Evolutionary conservation across 139 green algal genomes (phyloP).

Genomic region (Penium margaritaceum): DNA sequence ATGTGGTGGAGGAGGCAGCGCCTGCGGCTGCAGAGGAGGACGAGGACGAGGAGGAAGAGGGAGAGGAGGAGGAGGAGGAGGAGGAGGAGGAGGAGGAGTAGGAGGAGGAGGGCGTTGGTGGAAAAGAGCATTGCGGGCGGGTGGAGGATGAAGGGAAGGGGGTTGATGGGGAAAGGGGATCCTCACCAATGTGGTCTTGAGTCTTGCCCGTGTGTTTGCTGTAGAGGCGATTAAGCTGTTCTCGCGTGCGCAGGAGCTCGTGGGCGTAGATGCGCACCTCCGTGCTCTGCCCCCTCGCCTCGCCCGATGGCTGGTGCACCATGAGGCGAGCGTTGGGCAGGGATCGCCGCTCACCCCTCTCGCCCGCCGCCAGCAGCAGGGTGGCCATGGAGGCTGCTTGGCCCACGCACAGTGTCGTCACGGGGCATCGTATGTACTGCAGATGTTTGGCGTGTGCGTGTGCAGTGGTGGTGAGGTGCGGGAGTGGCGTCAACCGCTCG

Average conservation of each 20-base stretch:
- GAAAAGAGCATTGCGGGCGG: too few relatives aligned
- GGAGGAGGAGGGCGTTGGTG: too few relatives aligned
- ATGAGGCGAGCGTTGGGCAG: slow-evolving; percentile 90
- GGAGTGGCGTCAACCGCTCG: background rate
- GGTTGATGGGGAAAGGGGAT: too few relatives aligned
- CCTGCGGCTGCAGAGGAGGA: too few relatives aligned
- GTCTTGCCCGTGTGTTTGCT: slow-evolving; percentile 68
- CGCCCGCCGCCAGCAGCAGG: slow-evolving; percentile 67
- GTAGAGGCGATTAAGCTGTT: slow-evolving; percentile 72
- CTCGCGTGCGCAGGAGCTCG: slow-evolving; percentile 79
- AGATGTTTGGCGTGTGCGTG: too few relatives aligned
- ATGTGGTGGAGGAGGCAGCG: too few relatives aligned
- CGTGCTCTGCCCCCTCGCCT: slow-evolving; percentile 70
- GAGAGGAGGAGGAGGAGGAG: too few relatives aligned
- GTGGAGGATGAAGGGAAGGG: too few relatives aligned
- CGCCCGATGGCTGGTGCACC: slow-evolving; percentile 77
- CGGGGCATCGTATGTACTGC: slow-evolving; percentile 81
- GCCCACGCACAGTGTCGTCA: slow-evolving; percentile 84
- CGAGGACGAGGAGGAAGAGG: too few relatives aligned
- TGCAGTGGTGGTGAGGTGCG: background rate
- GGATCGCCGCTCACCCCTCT: slow-evolving; percentile 60
- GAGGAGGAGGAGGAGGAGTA: too few relatives aligned
- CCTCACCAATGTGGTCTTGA: slow-evolving; percentile 29
- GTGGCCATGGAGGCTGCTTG: slow-evolving; percentile 89
- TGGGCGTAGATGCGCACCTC: slow-evolving; percentile 88